These are phyloP conservation scores for Tylopilus felleus DNA, from an alignment of 768 basidiomycete genomes.

Conservation along the genomic window DNA sequence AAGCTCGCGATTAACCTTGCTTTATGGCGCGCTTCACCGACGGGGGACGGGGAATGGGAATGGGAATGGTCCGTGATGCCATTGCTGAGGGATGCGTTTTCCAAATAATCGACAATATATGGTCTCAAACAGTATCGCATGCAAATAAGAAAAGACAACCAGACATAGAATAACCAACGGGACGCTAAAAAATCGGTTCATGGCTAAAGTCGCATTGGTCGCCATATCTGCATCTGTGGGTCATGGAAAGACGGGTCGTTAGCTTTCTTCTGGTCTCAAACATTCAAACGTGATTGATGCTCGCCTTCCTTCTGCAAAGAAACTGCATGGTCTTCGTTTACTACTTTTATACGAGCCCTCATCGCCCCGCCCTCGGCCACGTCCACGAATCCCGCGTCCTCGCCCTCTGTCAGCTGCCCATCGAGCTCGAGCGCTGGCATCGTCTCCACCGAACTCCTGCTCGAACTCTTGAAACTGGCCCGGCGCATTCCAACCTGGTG, in stretches of 20 bases:
- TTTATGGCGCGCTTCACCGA: background rate
- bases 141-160: constrained; percentile 8
- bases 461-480: constrained; percentile 46
- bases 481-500: constrained; percentile 37
- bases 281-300: constrained; percentile 48
- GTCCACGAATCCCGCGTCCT: constrained; percentile 54
- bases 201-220: constrained; percentile 87
- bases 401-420: constrained; percentile 48
- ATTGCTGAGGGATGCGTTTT: constrained; percentile 6
- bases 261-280: constrained; percentile 32
- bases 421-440: constrained; percentile 40
- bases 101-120: constrained; percentile 10
- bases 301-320: constrained; percentile 91
- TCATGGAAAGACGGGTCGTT: constrained; percentile 40
- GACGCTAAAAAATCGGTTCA: constrained; percentile 40
- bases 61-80: background rate
- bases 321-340: constrained; percentile 88
- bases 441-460: constrained; percentile 46
- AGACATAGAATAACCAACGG: background rate
- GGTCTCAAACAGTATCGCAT: constrained; percentile 13
- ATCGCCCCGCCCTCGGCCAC: constrained; percentile 53
- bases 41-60: background rate
- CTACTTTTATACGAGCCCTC: constrained; percentile 69
- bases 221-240: constrained; percentile 82
- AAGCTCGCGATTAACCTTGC: constrained; percentile 16